A percentile compares a stretch with the other conserved stretches of the same genome.
Evolutionary conservation across 108 stramenopile genomes (phyloP).

Genomic region (Discostella stelligeroides): DNA sequence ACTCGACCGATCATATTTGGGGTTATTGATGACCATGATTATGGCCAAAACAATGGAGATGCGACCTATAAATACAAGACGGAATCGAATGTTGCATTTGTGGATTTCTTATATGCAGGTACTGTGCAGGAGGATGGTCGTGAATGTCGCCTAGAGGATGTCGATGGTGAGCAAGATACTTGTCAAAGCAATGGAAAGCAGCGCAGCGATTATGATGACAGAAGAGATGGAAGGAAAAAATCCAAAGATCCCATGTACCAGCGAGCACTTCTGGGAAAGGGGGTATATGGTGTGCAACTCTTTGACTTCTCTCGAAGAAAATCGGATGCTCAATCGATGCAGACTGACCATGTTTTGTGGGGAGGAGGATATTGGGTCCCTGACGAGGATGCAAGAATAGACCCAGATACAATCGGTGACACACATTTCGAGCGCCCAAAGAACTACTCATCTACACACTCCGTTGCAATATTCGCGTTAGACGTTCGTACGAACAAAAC

Average conservation of each 20-base stretch:
- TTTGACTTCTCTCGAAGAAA: slow-evolving; percentile 65
- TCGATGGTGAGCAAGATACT: not conserved
- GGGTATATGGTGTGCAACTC: slow-evolving; percentile 84
- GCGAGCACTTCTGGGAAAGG: slow-evolving; percentile 56
- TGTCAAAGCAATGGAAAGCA: too few relatives aligned
- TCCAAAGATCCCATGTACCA: slow-evolving; percentile 51
- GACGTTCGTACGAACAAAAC: too few relatives aligned
- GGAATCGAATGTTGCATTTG: slow-evolving; percentile 58
- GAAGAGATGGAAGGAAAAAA: slow-evolving; percentile 4
- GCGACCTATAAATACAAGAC: slow-evolving; percentile 47
- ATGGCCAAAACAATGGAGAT: slow-evolving; percentile 81
- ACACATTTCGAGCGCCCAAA: slow-evolving; percentile 5
- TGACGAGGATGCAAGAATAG: slow-evolving; percentile 71
- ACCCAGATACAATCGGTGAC: slow-evolving; percentile 61
- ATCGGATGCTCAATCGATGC: not conserved
- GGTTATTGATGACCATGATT: slow-evolving; percentile 88
- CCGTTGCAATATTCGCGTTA: slow-evolving; percentile 82
- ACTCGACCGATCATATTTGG: slow-evolving; percentile 62
- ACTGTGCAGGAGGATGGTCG: not conserved
- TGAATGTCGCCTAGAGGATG: not conserved
- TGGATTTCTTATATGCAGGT: slow-evolving; percentile 55
- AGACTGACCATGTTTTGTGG: slow-evolving; percentile 6
- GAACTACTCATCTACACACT: slow-evolving; percentile 48
- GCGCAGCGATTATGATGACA: too few relatives aligned
- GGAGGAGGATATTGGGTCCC: slow-evolving; percentile 52